Conservation (phyloP, 2,329 filamentous ascomycete species). For the Colletotrichum kahawae region DNA sequence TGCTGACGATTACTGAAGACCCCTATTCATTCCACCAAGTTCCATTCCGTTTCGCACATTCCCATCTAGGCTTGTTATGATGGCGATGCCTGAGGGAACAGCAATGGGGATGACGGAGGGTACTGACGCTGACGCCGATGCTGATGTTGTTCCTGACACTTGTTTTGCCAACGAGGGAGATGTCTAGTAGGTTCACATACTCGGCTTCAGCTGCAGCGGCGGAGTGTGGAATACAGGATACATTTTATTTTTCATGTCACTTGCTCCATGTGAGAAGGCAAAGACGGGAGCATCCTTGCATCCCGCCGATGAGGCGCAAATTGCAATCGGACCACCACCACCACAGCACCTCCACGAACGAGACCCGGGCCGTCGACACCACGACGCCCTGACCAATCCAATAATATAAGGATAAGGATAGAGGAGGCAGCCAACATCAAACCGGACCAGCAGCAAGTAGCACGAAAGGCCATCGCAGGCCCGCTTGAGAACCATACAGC, state of each 20-base stretch:
- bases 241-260: neutral
- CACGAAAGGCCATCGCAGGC: neutral
- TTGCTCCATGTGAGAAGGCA: neutral
- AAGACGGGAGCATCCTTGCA: conserved; percentile 4
- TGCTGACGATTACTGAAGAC: conserved; percentile 19
- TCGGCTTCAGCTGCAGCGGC: neutral
- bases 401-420: neutral
- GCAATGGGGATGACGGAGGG: neutral
- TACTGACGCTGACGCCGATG: neutral
- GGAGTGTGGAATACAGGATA: neutral
- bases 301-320: neutral
- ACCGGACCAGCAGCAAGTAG: neutral
- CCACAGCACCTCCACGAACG: neutral
- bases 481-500: neutral
- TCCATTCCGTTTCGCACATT: neutral
- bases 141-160: neutral
- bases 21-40: neutral
- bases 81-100: neutral
- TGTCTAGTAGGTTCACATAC: neutral
- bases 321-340: conserved; percentile 6
- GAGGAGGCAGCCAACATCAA: neutral
- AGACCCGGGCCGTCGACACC: neutral
- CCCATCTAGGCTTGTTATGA: neutral
- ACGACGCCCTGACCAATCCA: neutral
- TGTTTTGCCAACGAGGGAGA: neutral